phyloP scores from a whole-genome alignment of 2,329 filamentous ascomycete genomes.

The Penicillium glabrum region DNA sequence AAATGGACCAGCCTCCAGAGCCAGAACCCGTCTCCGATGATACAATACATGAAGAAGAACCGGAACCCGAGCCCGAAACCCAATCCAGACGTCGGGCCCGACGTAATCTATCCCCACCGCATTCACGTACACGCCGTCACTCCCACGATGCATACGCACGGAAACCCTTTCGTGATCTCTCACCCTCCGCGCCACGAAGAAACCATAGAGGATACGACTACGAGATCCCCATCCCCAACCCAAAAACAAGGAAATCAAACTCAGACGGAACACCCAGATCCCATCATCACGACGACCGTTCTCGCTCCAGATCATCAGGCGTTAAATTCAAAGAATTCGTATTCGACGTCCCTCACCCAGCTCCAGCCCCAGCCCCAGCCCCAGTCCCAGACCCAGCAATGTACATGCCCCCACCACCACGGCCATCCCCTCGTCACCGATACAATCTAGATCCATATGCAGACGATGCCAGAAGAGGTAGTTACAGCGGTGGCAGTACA shows the following conservation, averaged over 20 bases:
- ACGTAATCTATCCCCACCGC: conserved; percentile 26
- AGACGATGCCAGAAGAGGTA: conserved; percentile 26
- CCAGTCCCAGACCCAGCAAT: conserved; percentile 13
- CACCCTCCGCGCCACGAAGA: conserved; percentile 17
- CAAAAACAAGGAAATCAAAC: conserved; percentile 10
- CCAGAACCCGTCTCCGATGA: conserved; percentile 31
- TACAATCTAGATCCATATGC: conserved; percentile 24
- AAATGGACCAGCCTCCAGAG: conserved; percentile 18
- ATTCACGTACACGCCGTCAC: conserved; percentile 31
- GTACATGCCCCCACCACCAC: conserved; percentile 16
- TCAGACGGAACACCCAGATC: conserved; percentile 8
- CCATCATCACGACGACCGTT: conserved; percentile 10
- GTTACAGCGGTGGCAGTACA: conserved; percentile 21
- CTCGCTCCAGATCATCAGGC: conserved; percentile 15
- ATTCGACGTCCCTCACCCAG: conserved; percentile 19
- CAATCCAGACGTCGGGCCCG: conserved; percentile 11
- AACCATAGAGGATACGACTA: conserved; percentile 8
- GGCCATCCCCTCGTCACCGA: conserved; percentile 19
- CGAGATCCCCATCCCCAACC: not conserved
- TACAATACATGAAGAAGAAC: conserved; percentile 8
- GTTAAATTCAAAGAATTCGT: conserved; percentile 27
- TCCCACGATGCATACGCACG: conserved; percentile 39
- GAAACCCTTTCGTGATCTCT: conserved; percentile 29
- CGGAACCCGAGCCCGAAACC: conserved; percentile 3
- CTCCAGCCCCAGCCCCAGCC: conserved; percentile 13